Evolutionary conservation across 345 rosid genomes (phyloP), one percentile per base, ranked within the genome.

Genomic region (Rhizophora apiculata): DNA sequence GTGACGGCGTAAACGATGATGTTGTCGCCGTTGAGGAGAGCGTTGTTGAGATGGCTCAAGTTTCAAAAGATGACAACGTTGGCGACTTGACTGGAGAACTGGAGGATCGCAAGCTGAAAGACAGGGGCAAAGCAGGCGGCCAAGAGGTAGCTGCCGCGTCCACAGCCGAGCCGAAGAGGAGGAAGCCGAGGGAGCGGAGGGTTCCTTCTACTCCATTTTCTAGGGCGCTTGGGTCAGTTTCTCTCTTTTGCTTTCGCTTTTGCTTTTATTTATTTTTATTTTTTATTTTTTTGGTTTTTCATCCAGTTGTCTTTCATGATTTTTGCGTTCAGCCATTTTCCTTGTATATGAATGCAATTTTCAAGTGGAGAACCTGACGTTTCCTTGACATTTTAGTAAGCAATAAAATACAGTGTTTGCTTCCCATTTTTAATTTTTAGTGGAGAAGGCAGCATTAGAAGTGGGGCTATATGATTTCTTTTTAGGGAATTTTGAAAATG

Each of bases 151-250:
- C 71, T 4, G 67, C 69, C 10, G 58, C 80, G 58, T 18, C 39
- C 60, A 34, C 76, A 37, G 24, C 54, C 22, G 68, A 75, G 64
- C 65, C 76, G 75, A 84, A 86, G 84, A 87, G 92, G 82, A 80
- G 98, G 72, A 89, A 68, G 76, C 96, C 84, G 3, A 88, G 98
- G 86, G 99, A 90, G 73, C 73, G 91, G 80, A 88, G 85, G 72
- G 97, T 90, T 81, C 99, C 99, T 53, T 81, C 97, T 37, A 95
- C 98, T 4, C 96, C 99, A 2, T 81, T 95, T 65, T 74, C 96
- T 13, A 85, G 99, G 82, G 95, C 96, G 39, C 67, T 88, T 67
- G 98, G 99, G 99, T 92, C 72, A 82, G 81, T 34, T 15, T 43
- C 49, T 43, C 5, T 15, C 49, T 11, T 43, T 13, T 43, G 49